Percentiles rank a stretch among this genome's conserved stretches.
phyloP scores from a whole-genome alignment of 129 eudicot species.

The Chrysanthemum lavandulifolium region DNA sequence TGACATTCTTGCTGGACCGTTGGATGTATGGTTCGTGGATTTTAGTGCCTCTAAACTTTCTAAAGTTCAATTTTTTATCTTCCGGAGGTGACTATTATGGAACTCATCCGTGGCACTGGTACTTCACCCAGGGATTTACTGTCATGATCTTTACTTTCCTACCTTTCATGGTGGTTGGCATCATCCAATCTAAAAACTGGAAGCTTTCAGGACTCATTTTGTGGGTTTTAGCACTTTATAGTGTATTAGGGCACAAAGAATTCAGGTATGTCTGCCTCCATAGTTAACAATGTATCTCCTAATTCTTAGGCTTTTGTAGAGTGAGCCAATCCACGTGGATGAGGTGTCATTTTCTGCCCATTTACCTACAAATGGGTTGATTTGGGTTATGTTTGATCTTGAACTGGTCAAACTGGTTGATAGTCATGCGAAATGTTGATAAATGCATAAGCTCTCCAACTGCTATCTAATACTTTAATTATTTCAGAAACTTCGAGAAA shows the following conservation, averaged over 20 bases:
- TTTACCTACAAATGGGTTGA: no score
- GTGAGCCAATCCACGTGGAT: no score
- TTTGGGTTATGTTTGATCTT: no score
- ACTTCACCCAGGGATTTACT: slow-evolving; percentile 90
- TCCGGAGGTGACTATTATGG: slow-evolving; percentile 99
- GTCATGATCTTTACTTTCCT: slow-evolving; percentile 81
- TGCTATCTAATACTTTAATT: no score
- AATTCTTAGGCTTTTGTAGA: background rate
- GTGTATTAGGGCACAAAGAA: slow-evolving; percentile 92
- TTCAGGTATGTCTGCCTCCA: slow-evolving; percentile 60
- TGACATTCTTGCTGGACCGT: slow-evolving; percentile 69
- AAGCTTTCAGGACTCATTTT: slow-evolving; percentile 78
- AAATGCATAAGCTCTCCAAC: no score
- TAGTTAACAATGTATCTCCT: background rate
- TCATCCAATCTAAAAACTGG: slow-evolving; percentile 67
- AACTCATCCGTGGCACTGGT: slow-evolving; percentile 99
- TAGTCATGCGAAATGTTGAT: no score
- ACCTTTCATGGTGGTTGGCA: slow-evolving; percentile 73
- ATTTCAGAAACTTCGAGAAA: no score
- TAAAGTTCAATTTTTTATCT: slow-evolving; percentile 87
- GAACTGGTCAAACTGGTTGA: no score
- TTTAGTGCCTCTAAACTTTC: slow-evolving; percentile 85
- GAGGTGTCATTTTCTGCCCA: no score
- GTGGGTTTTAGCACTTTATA: slow-evolving; percentile 84
- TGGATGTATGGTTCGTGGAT: slow-evolving; percentile 92